These are phyloP conservation scores for Vaccinium myrtillus DNA, from an alignment of 148 eudicot species.

Conservation along the genomic window DNA sequence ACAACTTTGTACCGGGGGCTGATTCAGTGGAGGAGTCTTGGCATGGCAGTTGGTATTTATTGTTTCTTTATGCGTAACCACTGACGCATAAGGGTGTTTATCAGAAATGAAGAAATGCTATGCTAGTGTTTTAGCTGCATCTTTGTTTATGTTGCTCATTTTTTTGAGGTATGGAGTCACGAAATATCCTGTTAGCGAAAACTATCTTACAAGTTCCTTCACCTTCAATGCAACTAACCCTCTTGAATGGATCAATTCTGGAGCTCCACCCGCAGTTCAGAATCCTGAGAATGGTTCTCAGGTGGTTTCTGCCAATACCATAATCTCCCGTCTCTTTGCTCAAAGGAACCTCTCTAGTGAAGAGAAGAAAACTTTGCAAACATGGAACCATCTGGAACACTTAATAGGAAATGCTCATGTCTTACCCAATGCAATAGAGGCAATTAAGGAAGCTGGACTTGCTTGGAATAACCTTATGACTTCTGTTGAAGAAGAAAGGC, in stretches of 20 bases:
- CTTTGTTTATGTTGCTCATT: slow-evolving; percentile 63
- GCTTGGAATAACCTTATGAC: slow-evolving; percentile 87
- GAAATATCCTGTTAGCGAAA: slow-evolving; percentile 50
- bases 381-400: slow-evolving; percentile 73
- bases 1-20: background rate
- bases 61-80: background rate
- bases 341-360: slow-evolving; percentile 63
- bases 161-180: slow-evolving; percentile 51
- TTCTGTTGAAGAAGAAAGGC: slow-evolving; percentile 70
- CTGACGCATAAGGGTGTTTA: slow-evolving; percentile 22
- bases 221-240: slow-evolving; percentile 54
- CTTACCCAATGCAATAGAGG: slow-evolving; percentile 85
- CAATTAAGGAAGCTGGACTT: slow-evolving; percentile 76
- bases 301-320: slow-evolving; percentile 53
- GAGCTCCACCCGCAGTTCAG: slow-evolving; percentile 54
- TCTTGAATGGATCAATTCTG: slow-evolving; percentile 68
- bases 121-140: slow-evolving; percentile 45
- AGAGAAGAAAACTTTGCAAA: slow-evolving; percentile 61
- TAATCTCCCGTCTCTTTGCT: slow-evolving; percentile 51
- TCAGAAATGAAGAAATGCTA: slow-evolving; percentile 88
- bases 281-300: slow-evolving; percentile 41
- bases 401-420: slow-evolving; percentile 57
- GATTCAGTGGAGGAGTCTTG: background rate
- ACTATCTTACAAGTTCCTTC: slow-evolving; percentile 37
- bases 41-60: background rate